These are phyloP conservation scores for Auricularia sp. DNA, from an alignment of 768 basidiomycete genomes.

Conservation along the genomic window DNA sequence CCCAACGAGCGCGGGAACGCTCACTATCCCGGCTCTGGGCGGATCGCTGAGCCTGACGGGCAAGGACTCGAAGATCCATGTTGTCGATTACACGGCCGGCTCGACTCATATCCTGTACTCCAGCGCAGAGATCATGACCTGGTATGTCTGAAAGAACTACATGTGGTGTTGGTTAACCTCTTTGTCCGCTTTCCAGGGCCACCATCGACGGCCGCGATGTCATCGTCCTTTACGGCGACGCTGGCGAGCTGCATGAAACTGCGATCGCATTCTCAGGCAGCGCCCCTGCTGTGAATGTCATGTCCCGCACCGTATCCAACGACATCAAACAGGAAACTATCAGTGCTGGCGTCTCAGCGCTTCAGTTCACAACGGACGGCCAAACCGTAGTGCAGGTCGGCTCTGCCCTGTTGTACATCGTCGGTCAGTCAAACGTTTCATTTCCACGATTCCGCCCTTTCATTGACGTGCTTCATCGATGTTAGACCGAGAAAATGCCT, in stretches of 20 bases:
- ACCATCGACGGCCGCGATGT: slow-evolving; percentile 15
- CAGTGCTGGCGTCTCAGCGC: neutral
- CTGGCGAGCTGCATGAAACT: neutral
- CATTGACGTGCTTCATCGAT: neutral
- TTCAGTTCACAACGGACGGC: neutral
- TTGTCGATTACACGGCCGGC: slow-evolving; percentile 19
- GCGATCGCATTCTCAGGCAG: neutral
- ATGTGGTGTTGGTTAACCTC: too few relatives aligned
- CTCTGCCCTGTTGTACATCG: neutral
- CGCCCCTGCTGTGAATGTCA: neutral
- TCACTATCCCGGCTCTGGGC: slow-evolving; percentile 14
- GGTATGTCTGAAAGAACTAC: neutral
- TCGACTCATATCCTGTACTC: slow-evolving; percentile 14
- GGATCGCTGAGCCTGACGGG: slow-evolving; percentile 12
- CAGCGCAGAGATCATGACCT: slow-evolving; percentile 11
- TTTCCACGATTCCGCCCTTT: neutral
- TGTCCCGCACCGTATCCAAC: neutral
- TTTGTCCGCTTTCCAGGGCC: neutral
- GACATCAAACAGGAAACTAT: neutral
- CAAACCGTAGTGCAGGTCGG: neutral
- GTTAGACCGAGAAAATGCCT: neutral
- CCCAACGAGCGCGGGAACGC: slow-evolving; percentile 30
- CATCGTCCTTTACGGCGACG: slow-evolving; percentile 14
- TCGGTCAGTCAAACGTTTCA: neutral
- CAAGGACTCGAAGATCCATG: slow-evolving; percentile 19